A percentile compares a stretch with the other conserved stretches of the same genome.
Conservation (phyloP, 2,329 filamentous ascomycete species). For the Nectriaceae sp. region DNA sequence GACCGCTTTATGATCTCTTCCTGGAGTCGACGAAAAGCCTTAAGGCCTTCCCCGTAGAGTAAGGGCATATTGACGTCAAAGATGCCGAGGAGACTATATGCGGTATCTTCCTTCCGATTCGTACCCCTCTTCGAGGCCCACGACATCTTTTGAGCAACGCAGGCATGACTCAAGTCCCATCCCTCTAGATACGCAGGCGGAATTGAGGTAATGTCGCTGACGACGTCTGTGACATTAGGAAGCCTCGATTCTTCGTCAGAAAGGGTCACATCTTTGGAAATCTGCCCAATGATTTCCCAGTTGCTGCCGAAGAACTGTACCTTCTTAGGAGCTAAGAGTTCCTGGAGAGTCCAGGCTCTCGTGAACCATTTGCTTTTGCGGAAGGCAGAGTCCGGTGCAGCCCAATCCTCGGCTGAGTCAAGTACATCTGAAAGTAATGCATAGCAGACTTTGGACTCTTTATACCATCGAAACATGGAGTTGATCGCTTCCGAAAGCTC, state of each 20-base stretch:
- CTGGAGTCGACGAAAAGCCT: neutral
- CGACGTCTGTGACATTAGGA: too few species aligned
- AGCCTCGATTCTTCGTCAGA: too few species aligned
- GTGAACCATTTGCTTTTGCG: neutral
- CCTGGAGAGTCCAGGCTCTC: neutral
- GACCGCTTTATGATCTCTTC: too few species aligned
- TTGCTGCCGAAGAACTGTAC: neutral
- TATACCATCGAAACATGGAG: neutral
- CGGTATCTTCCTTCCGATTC: neutral
- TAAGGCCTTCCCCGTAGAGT: neutral
- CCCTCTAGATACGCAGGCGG: too few species aligned
- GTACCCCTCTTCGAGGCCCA: neutral
- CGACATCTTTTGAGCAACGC: neutral
- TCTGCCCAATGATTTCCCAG: neutral
- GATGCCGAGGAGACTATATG: neutral
- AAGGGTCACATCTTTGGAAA: too few species aligned
- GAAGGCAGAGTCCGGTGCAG: neutral
- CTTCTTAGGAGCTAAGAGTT: neutral
- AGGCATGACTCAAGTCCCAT: too few species aligned
- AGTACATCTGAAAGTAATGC: too few species aligned
- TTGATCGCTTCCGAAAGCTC: neutral
- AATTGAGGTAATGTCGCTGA: too few species aligned
- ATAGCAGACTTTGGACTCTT: too few species aligned
- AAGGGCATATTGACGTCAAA: neutral
- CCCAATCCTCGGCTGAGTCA: too few species aligned